A percentile compares a stretch with the other conserved stretches of the same genome.
These are phyloP conservation scores for Fallopia convolvulus DNA, from an alignment of 148 eudicot genomes.

Conservation along the genomic window DNA sequence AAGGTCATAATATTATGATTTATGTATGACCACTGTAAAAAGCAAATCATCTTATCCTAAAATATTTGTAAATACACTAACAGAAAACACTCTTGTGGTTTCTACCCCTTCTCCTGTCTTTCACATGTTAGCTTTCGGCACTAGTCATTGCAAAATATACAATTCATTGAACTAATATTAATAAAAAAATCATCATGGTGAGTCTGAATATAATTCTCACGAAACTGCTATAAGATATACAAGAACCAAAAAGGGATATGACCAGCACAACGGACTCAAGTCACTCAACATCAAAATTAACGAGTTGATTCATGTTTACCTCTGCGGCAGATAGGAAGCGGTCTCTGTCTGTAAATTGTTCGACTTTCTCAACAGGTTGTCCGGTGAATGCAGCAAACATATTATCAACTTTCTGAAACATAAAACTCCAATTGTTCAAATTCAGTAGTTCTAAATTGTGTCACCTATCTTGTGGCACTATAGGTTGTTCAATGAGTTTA, in stretches of 20 bases:
- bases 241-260: neutral
- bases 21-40: neutral
- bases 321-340: conserved; percentile 73
- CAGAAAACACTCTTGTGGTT: neutral
- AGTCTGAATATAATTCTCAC: neutral
- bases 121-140: neutral
- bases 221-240: neutral
- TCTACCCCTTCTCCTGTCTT: neutral
- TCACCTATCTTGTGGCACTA: neutral
- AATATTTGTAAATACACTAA: neutral
- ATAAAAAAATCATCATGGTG: neutral
- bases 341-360: conserved; percentile 70
- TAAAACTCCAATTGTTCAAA: neutral
- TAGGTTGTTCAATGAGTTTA: neutral
- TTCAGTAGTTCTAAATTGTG: neutral
- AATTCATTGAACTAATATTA: neutral
- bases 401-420: conserved; percentile 74
- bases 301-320: conserved; percentile 35
- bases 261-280: neutral
- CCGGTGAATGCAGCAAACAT: conserved; percentile 87
- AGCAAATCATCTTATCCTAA: neutral
- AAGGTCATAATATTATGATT: neutral
- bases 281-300: neutral
- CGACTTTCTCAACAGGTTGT: conserved; percentile 70
- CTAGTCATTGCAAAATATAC: neutral